Conservation (phyloP, 116 monocot genomes). For the Papilionanthe hybrid region DNA sequence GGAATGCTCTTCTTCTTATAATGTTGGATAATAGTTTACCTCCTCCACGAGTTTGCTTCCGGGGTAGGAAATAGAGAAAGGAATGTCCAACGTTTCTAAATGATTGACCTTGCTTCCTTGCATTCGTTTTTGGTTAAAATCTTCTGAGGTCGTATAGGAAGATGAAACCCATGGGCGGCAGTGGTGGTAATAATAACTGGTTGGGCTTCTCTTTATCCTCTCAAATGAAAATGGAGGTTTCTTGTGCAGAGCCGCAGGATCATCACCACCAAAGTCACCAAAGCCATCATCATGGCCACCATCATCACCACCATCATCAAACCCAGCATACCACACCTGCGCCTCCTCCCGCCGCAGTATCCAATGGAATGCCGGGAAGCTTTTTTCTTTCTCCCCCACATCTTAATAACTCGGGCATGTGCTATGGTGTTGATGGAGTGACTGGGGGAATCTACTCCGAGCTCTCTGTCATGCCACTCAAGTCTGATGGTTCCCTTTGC, state of each 20-base stretch:
- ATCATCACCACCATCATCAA: background rate
- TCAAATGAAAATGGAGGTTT: conserved; percentile 68
- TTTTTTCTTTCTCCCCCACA: conserved; percentile 43
- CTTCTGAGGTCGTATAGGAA: conserved; percentile 1
- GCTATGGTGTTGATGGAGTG: conserved; percentile 42
- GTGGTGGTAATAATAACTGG: conserved; percentile 50
- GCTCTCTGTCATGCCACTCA: conserved; percentile 77
- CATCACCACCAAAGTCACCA: background rate
- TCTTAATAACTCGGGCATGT: conserved; percentile 32
- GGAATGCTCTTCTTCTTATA: conserved; percentile 1
- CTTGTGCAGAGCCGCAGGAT: conserved; percentile 15
- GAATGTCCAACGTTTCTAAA: conserved; percentile 10
- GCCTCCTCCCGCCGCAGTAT: conserved; percentile 19
- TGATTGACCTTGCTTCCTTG: conserved; percentile 17
- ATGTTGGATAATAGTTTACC: background rate
- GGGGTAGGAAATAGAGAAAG: background rate
- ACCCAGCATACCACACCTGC: background rate
- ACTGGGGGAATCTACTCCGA: conserved; percentile 56
- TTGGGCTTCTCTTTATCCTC: conserved; percentile 97
- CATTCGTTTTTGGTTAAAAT: conserved; percentile 13
- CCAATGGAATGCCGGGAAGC: conserved; percentile 17
- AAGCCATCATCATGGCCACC: background rate
- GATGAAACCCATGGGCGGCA: conserved; percentile 65
- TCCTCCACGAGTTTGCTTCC: background rate
- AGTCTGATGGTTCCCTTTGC: conserved; percentile 95